phyloP scores from a whole-genome alignment of 306 rosid species.

The Rosa persica region DNA sequence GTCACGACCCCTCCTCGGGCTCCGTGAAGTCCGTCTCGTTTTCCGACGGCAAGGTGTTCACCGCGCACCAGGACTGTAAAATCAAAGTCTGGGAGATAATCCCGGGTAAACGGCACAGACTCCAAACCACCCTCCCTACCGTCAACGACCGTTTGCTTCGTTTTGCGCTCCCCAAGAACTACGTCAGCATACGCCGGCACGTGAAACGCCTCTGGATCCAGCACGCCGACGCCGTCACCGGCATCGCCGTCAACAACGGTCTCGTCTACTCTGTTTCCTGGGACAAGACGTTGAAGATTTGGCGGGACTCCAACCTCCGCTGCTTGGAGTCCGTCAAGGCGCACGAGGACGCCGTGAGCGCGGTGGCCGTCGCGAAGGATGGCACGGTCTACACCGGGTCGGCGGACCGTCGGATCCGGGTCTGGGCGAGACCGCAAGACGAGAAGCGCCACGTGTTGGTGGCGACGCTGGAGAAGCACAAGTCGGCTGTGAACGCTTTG shows the following conservation, averaged over 20 bases:
- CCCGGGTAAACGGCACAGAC: slow-evolving; percentile 22
- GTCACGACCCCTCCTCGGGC: slow-evolving; percentile 52
- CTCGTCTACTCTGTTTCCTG: slow-evolving; percentile 85
- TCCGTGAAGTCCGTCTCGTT: slow-evolving; percentile 65
- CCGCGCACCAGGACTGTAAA: slow-evolving; percentile 81
- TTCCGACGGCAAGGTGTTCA: slow-evolving; percentile 39
- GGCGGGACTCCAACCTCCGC: slow-evolving; percentile 66
- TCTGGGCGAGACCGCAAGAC: slow-evolving; percentile 58
- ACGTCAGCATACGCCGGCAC: slow-evolving; percentile 75
- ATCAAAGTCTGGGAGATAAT: slow-evolving; percentile 64
- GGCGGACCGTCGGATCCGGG: slow-evolving; percentile 62
- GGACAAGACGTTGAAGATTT: slow-evolving; percentile 77
- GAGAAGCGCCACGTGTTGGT: slow-evolving; percentile 55
- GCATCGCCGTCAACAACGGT: slow-evolving; percentile 52
- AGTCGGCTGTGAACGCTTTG: slow-evolving; percentile 78
- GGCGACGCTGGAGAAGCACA: slow-evolving; percentile 81
- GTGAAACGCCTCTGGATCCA: slow-evolving; percentile 71
- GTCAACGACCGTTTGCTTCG: slow-evolving; percentile 67
- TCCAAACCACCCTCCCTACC: slow-evolving; percentile 66
- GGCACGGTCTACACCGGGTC: slow-evolving; percentile 92
- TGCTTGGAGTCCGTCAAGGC: slow-evolving; percentile 71
- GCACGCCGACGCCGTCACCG: slow-evolving; percentile 83
- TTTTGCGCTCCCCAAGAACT: slow-evolving; percentile 60
- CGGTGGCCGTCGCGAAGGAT: slow-evolving; percentile 63
- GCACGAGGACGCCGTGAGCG: slow-evolving; percentile 88